These are phyloP conservation scores for Wickerhamiella lipophila DNA, from an alignment of 805 yeast species.

Conservation along the genomic window DNA sequence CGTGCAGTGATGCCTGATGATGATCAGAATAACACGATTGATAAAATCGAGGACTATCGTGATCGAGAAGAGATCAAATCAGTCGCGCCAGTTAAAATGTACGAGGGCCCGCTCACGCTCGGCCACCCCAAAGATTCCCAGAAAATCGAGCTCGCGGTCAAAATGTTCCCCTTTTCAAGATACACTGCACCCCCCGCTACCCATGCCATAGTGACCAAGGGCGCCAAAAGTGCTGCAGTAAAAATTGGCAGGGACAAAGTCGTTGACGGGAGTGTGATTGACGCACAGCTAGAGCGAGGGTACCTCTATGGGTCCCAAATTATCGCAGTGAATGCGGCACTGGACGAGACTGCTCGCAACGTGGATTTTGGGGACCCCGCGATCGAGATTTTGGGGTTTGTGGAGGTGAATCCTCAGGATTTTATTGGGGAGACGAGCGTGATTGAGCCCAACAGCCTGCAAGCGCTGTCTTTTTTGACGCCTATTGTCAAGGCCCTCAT, in stretches of 20 bases:
- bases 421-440: slow-evolving; percentile 8
- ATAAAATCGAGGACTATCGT: slow-evolving; percentile 7
- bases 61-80: slow-evolving; percentile 23
- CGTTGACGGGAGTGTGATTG: neutral
- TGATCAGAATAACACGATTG: neutral
- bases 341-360: neutral
- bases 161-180: slow-evolving; percentile 18
- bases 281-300: slow-evolving; percentile 6
- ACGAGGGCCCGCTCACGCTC: slow-evolving; percentile 38
- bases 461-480: slow-evolving; percentile 2
- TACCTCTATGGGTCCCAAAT: slow-evolving; percentile 15
- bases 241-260: neutral
- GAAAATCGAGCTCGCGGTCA: slow-evolving; percentile 20
- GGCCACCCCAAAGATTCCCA: slow-evolving; percentile 30
- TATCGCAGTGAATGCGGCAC: slow-evolving; percentile 6
- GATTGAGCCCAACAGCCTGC: slow-evolving; percentile 2
- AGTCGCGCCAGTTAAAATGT: slow-evolving; percentile 37
- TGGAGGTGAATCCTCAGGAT: neutral
- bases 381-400: slow-evolving; percentile 13
- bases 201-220: neutral
- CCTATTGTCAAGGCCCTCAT: slow-evolving; percentile 14
- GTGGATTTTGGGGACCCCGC: neutral
- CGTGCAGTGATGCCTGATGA: neutral
- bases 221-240: neutral
- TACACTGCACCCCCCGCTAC: slow-evolving; percentile 15